Evolutionary conservation across 1,284 basidiomycete genomes (phyloP).

Genomic region (Golubevia pallescens): DNA sequence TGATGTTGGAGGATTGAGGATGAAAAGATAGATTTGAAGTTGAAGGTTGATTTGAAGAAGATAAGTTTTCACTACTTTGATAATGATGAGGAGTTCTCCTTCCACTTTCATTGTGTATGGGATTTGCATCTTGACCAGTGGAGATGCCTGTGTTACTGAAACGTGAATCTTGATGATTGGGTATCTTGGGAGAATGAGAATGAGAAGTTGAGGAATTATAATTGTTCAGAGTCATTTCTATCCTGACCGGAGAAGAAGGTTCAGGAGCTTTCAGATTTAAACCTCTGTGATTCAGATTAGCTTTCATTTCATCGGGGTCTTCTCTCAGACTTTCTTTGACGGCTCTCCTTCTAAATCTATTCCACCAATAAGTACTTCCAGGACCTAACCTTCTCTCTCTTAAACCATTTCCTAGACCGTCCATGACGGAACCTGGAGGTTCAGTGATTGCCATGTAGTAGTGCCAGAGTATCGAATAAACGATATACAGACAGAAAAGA

Average conservation of each 20-base stretch:
- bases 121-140: no score
- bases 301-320: background rate
- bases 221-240: background rate
- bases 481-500: conserved; percentile 28
- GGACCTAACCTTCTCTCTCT: conserved; percentile 41
- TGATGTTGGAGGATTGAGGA: no score
- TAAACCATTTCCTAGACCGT: conserved; percentile 30
- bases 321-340: conserved; percentile 11
- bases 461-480: conserved; percentile 51
- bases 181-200: no score
- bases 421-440: conserved; percentile 34
- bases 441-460: conserved; percentile 51
- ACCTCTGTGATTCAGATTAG: conserved; percentile 5
- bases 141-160: no score
- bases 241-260: conserved; percentile 1
- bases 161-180: no score
- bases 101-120: no score
- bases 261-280: conserved; percentile 7
- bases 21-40: no score
- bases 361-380: conserved; percentile 54
- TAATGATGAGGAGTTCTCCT: no score
- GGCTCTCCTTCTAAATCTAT: conserved; percentile 24
- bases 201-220: background rate
- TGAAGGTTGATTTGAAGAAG: no score
- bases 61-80: no score